phyloP scores from a whole-genome alignment of 352 stramenopile species.

The Pythium inflatum region DNA sequence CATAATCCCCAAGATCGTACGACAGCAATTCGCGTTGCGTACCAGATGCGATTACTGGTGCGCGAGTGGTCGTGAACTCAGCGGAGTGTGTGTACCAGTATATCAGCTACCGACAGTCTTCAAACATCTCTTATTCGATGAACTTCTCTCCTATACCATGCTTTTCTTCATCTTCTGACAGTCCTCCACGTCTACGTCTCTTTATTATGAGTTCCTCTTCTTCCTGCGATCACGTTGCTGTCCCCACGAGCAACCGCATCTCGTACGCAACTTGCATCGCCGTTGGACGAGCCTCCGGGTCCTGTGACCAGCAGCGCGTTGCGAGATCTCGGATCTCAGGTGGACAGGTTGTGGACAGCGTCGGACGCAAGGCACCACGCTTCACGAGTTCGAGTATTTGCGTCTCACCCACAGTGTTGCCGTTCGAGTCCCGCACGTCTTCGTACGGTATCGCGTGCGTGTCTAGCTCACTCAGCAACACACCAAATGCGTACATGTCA shows the following conservation, averaged over 20 bases:
- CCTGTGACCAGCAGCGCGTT: constrained; percentile 55
- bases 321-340: constrained; percentile 47
- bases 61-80: too few relatives aligned
- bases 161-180: too few relatives aligned
- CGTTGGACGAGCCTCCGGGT: constrained; percentile 49
- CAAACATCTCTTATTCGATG: too few relatives aligned
- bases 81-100: too few relatives aligned
- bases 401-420: constrained; percentile 49
- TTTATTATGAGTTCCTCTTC: too few relatives aligned
- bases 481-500: constrained; percentile 78
- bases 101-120: too few relatives aligned
- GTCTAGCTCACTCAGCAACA: constrained; percentile 73
- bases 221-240: too few relatives aligned
- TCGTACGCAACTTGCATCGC: constrained; percentile 19
- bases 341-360: constrained; percentile 54
- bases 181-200: too few relatives aligned
- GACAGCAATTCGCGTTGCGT: constrained; percentile 25
- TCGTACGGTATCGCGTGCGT: constrained; percentile 72
- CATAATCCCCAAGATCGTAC: constrained; percentile 52
- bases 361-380: constrained; percentile 54
- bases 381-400: constrained; percentile 58
- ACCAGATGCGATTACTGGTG: not conserved
- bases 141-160: too few relatives aligned
- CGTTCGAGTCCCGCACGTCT: constrained; percentile 60
- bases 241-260: too few relatives aligned